Base-by-base conservation (phyloP, 129 eudicot genomes). In the Artemisia argyi region DNA sequence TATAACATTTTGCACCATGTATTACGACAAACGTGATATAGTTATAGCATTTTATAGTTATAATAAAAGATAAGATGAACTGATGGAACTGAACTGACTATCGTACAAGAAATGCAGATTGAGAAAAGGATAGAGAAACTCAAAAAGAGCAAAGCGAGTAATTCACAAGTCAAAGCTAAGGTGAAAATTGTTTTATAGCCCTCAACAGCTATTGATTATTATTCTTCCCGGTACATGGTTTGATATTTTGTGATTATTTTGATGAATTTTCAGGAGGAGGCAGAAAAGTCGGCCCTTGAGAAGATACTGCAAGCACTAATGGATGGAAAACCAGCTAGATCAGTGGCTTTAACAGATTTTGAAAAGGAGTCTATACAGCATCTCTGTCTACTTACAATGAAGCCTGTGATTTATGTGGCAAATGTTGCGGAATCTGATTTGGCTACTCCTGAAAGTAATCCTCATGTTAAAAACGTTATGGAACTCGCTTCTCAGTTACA, bases 271-370 rank as follows among this genome's bases (percentile, higher is more conserved):
- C 87, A 94, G 97, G 99, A 94, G 72, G 99, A 94, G 84, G 93
- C 99, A 84, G 99, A 94, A 71, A 94, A 78, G 73, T 75, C 93
- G 28, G 97, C 86, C 13, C 78, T 94, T 58, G 97, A 90, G 76
- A 84, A 47, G 79, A 88, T 94, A 71, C 96, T 85, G 65, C 82
- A 81, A 79, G 89, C 90, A 48, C 80, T 94, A 17, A 14, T 86
- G 88, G 96, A 79, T 78, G 99, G 99, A 71, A 90, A 86, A 83
- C 97, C 99, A 65, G 99, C 96, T 75, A 88, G 97, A 82, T 90
- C 99, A 53, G 99, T 88, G 68, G 17, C 86, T 74, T 83, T 94
- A 60, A 80, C 96, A 69, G 97, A 90, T 24, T 64, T 81, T 49
- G 88, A 90, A 64, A 90, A 84, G 82, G 97, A 94, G 73, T 84